Percentiles rank a stretch among this genome's conserved stretches.
Conservation (phyloP, 78 protist genomes). For the Thecamonas trahens region DNA sequence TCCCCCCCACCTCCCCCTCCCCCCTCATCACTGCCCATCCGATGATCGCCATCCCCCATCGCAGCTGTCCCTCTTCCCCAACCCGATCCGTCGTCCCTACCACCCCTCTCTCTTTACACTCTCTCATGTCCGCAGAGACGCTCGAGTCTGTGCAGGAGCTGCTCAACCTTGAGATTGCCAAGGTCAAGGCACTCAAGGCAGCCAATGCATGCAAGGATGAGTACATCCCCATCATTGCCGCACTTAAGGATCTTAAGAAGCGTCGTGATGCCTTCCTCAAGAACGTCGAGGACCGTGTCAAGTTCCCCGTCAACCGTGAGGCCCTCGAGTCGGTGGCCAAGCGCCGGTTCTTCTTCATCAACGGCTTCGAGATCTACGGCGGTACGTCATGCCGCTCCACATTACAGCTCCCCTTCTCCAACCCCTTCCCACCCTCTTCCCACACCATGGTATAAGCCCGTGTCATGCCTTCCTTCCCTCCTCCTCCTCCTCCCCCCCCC, state of each 20-base stretch:
- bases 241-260: too few relatives aligned
- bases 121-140: too few relatives aligned
- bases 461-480: background rate
- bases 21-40: too few relatives aligned
- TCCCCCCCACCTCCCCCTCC: too few relatives aligned
- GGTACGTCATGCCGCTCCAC: conserved; percentile 4
- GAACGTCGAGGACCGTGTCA: too few relatives aligned
- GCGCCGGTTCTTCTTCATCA: conserved; percentile 61
- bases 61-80: too few relatives aligned
- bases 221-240: too few relatives aligned
- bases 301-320: conserved; percentile 29
- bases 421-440: background rate
- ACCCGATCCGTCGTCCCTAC: too few relatives aligned
- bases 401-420: background rate
- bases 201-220: background rate
- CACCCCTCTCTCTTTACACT: too few relatives aligned
- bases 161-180: background rate
- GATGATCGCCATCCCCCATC: too few relatives aligned
- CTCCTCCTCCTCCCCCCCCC: background rate
- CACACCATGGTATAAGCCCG: background rate
- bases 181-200: background rate
- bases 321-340: conserved; percentile 52
- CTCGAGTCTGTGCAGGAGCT: too few relatives aligned
- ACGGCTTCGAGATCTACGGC: conserved; percentile 54
- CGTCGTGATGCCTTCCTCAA: too few relatives aligned